Percentiles rank a stretch among this genome's conserved stretches.
Evolutionary conservation across 192 early-diverging fungal genomes (phyloP).

Genomic region (Coemansia sp.): DNA sequence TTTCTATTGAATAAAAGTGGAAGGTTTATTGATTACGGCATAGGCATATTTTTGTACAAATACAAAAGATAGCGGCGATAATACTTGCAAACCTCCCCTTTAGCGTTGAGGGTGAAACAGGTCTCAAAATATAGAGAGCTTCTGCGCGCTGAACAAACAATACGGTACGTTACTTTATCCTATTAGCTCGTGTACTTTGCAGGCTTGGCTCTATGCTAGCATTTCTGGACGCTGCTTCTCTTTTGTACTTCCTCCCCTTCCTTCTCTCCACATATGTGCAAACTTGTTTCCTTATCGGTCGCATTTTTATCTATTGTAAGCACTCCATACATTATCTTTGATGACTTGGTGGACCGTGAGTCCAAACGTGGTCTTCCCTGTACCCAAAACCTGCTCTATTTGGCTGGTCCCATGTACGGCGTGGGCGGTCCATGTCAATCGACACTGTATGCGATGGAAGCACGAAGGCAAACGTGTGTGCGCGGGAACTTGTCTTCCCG

Average conservation of each 20-base stretch:
- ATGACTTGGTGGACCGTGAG: not conserved
- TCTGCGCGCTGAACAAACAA: not conserved
- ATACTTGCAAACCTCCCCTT: not conserved
- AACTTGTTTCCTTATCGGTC: not conserved
- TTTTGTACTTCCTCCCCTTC: not conserved
- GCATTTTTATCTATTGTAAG: not conserved
- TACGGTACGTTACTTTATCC: not conserved
- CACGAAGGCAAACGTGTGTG: not conserved
- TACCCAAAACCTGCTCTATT: not conserved
- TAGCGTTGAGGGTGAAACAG: not conserved
- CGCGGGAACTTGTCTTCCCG: not conserved
- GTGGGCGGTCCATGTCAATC: not conserved
- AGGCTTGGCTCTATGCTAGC: not conserved
- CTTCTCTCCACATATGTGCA: conserved; percentile 2
- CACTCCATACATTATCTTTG: not conserved
- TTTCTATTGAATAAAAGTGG: conserved; percentile 1
- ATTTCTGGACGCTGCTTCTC: not conserved
- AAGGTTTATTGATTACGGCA: not conserved
- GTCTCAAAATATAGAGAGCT: not conserved
- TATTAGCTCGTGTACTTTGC: not conserved
- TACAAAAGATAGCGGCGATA: not conserved
- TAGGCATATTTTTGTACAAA: not conserved
- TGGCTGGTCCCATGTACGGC: not conserved
- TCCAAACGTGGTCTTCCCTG: not conserved
- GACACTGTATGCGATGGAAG: not conserved